A percentile compares a stretch with the other conserved stretches of the same genome.
phyloP scores from a whole-genome alignment of 495 filamentous ascomycete genomes.

The Neurospora sublineolata region DNA sequence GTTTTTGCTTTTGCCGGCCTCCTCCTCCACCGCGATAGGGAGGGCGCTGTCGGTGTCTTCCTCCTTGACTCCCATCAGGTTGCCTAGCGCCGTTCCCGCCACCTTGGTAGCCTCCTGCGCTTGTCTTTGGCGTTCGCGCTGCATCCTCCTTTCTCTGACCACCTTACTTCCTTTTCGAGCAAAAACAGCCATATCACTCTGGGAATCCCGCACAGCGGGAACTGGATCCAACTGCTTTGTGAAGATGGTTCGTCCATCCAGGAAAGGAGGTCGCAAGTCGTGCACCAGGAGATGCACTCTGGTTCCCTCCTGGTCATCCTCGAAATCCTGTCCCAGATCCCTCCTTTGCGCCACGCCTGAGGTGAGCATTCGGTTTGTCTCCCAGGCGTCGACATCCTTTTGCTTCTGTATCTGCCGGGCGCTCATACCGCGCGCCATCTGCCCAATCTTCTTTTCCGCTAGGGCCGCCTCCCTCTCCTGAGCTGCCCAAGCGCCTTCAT shows the following conservation, averaged over 20 bases:
- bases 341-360: constrained; percentile 88
- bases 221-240: constrained; percentile 96
- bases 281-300: constrained; percentile 87
- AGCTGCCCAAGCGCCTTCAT: constrained; percentile 51
- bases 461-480: constrained; percentile 60
- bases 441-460: constrained; percentile 62
- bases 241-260: constrained; percentile 91
- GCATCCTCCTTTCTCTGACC: constrained; percentile 80
- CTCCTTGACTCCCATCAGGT: constrained; percentile 88
- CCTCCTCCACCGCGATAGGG: constrained; percentile 62
- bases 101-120: constrained; percentile 92
- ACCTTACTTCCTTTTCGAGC: constrained; percentile 91
- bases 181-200: constrained; percentile 99
- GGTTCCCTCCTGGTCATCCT: constrained; percentile 84
- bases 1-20: constrained; percentile 28
- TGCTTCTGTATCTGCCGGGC: constrained; percentile 71
- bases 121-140: constrained; percentile 87
- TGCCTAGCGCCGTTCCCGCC: constrained; percentile 83
- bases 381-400: constrained; percentile 94
- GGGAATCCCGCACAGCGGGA: constrained; percentile 81
- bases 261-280: constrained; percentile 87
- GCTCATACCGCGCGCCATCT: constrained; percentile 43
- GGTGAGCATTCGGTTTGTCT: constrained; percentile 96
- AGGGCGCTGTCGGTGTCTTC: constrained; percentile 86
- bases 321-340: constrained; percentile 67